These are phyloP conservation scores for Saccharomyces kudriavzevii DNA, from an alignment of 805 yeast genomes.

Conservation along the genomic window DNA sequence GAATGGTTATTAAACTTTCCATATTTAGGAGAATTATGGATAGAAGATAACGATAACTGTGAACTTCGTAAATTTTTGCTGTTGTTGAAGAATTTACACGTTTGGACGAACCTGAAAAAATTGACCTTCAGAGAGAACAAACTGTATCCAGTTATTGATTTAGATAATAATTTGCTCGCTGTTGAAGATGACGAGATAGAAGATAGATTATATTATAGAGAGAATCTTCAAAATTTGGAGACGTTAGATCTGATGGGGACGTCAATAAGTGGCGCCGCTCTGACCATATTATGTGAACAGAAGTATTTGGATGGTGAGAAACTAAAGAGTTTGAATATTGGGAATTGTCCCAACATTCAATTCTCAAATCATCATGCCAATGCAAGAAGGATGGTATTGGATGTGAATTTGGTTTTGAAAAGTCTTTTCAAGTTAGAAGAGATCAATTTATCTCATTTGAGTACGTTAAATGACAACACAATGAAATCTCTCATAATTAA, in stretches of 20 bases:
- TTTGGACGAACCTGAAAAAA: slow-evolving; percentile 13
- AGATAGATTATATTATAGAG: slow-evolving; percentile 1
- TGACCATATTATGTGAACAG: slow-evolving; percentile 9
- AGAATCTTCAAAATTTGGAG: slow-evolving; percentile 14
- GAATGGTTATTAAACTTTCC: slow-evolving; percentile 21
- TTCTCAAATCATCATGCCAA: slow-evolving; percentile 3
- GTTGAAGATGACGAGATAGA: neutral
- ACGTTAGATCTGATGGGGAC: slow-evolving; percentile 25
- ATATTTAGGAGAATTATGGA: slow-evolving; percentile 21
- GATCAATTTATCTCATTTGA: slow-evolving; percentile 21
- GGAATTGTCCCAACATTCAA: slow-evolving; percentile 22
- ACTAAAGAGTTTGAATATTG: slow-evolving; percentile 20
- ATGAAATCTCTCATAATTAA: slow-evolving; percentile 12
- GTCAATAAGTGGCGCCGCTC: slow-evolving; percentile 22
- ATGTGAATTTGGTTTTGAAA: neutral
- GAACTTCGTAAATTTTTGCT: slow-evolving; percentile 14
- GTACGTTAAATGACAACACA: slow-evolving; percentile 16
- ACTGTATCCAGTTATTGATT: slow-evolving; percentile 6
- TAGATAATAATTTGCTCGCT: slow-evolving; percentile 8
- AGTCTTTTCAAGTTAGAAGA: slow-evolving; percentile 14
- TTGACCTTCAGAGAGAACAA: slow-evolving; percentile 26
- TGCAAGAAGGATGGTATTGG: slow-evolving; percentile 1
- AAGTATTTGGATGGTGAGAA: slow-evolving; percentile 6
- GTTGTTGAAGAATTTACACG: slow-evolving; percentile 7
- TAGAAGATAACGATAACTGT: slow-evolving; percentile 23